phyloP scores from a whole-genome alignment of 495 filamentous ascomycete species.

The Copromyces sp. region DNA sequence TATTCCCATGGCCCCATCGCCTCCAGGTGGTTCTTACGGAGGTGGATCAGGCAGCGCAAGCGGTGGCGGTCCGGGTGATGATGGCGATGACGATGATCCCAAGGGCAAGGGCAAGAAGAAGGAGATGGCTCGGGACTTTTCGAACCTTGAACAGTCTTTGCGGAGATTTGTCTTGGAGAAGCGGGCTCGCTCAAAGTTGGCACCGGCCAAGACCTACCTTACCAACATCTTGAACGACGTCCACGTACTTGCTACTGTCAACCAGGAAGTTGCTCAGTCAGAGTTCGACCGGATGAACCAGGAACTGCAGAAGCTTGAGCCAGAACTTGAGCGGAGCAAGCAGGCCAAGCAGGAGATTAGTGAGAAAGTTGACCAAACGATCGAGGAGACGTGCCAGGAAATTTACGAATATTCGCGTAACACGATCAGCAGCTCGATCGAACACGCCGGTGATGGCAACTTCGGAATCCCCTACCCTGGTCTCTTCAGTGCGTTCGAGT shows the following conservation, averaged over 20 bases:
- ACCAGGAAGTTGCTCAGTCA: conserved; percentile 72
- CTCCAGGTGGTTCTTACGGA: conserved; percentile 45
- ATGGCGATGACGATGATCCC: conserved; percentile 51
- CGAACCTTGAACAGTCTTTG: conserved; percentile 75
- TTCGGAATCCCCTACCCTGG: conserved; percentile 81
- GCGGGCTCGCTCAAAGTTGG: conserved; percentile 87
- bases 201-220: conserved; percentile 93
- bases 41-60: conserved; percentile 51
- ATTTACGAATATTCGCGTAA: conserved; percentile 75
- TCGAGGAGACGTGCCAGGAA: conserved; percentile 74
- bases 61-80: conserved; percentile 42
- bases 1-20: conserved; percentile 57
- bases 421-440: conserved; percentile 59
- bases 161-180: conserved; percentile 94
- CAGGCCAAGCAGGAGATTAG: conserved; percentile 72
- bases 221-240: conserved; percentile 84
- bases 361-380: conserved; percentile 67
- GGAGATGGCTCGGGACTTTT: conserved; percentile 80
- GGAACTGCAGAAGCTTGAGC: conserved; percentile 74
- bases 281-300: conserved; percentile 77
- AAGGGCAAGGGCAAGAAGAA: conserved; percentile 87
- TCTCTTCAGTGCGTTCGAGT: conserved; percentile 74
- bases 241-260: conserved; percentile 71
- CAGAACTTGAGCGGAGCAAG: conserved; percentile 72
- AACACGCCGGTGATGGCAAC: conserved; percentile 61